Base-by-base conservation (phyloP, 495 filamentous ascomycete genomes). In the Penicillium pancosmium region DNA sequence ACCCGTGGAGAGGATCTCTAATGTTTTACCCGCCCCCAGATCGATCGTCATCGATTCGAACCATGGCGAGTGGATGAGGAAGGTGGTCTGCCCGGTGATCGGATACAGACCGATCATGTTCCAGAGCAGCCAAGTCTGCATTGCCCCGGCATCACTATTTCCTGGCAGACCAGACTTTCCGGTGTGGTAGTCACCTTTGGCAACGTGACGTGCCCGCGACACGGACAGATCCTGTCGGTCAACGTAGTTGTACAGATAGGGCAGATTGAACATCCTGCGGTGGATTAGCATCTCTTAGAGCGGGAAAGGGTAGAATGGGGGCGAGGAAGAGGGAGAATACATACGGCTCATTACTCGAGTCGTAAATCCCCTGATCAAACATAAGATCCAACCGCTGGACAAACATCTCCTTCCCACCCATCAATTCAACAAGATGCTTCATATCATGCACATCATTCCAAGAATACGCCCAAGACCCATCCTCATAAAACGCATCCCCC, bases 391-490 rank as follows among this genome's bases (percentile, higher is more conserved):
- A 52, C 21, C 73, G 70, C 12, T 68, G 53, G 27, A 68, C 57
- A n/a, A 67, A 65, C 25, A 62, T 70, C 52, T 73, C 56, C 21
- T 43, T 54, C 0, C 89, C 89, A 33, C 88, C 88, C 55, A 79
- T 79, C 34, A 81, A 68, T 3, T 78, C 60, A 60, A 91, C 80
- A 12, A 90, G 70, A 13, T 78, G 76, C 23, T 70, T 66, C 65
- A 91, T 84, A 63, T 92, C 89, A 67, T 91, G 88, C 43, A 87
- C 80, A 36, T 82, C 82, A 53, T 82, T 83, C 74, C 89, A 87
- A 1, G 84, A 85, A 69, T 92, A 91, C 27, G 86, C 84, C 80
- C 87, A 90, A 0, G 87, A 82, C 13, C 79, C 77, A 9, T 72
- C 89, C 71, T 92, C 76, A 66, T 91, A 91, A 66, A 83, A 81